phyloP scores from a whole-genome alignment of 2,329 filamentous ascomycete species.

The Fusarium penzigii region DNA sequence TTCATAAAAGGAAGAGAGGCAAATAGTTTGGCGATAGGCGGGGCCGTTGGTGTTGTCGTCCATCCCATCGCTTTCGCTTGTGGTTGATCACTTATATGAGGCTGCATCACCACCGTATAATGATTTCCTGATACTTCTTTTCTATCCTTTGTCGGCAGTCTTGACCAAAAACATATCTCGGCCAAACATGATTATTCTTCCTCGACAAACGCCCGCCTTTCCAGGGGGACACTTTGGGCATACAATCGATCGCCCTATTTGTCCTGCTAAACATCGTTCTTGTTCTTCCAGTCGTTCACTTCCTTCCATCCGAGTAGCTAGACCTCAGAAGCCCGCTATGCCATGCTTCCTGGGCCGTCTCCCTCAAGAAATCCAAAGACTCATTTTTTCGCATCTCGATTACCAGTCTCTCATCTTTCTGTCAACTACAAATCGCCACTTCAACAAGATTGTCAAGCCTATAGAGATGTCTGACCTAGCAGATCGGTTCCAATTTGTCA shows the following conservation, averaged over 20 bases:
- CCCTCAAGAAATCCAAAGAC: conserved; percentile 34
- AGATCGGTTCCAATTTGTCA: conserved; percentile 43
- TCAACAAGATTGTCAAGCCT: conserved; percentile 36
- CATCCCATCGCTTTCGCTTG: too few species aligned
- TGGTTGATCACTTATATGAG: too few species aligned
- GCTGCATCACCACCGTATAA: too few species aligned
- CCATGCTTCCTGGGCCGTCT: conserved; percentile 35
- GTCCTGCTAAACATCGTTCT: conserved; percentile 1
- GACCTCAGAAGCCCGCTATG: conserved; percentile 13
- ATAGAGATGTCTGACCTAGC: conserved; percentile 34
- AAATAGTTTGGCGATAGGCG: too few species aligned
- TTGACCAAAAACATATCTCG: not conserved
- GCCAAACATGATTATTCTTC: conserved; percentile 32
- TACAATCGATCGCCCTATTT: conserved; percentile 7
- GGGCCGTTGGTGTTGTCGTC: too few species aligned
- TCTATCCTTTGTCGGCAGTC: not conserved
- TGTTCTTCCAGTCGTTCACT: conserved; percentile 7
- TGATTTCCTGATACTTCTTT: too few species aligned
- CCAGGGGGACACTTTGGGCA: conserved; percentile 11
- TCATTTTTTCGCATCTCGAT: conserved; percentile 39
- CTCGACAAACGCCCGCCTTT: conserved; percentile 19
- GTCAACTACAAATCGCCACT: conserved; percentile 38
- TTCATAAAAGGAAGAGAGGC: too few species aligned
- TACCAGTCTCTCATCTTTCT: conserved; percentile 44
- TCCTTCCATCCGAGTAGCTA: conserved; percentile 11